A percentile compares a stretch with the other conserved stretches of the same genome.
Evolutionary conservation across 768 basidiomycete species (phyloP).

Genomic region (Phylloporus sp.): DNA sequence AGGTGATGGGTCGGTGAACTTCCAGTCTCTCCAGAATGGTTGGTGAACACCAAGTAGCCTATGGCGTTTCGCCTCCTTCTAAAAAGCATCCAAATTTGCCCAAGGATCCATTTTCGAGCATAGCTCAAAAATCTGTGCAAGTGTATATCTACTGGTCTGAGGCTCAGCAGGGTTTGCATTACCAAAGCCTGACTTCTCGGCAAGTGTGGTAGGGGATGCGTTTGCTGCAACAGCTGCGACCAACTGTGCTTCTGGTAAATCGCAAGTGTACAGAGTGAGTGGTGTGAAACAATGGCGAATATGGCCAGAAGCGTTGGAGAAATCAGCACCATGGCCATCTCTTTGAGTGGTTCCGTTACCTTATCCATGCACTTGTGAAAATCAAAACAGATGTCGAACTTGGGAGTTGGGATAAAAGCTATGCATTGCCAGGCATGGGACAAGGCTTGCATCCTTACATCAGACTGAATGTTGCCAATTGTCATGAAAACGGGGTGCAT

Average conservation of each 20-base stretch:
- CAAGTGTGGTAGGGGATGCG: neutral
- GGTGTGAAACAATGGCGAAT: slow-evolving; percentile 6
- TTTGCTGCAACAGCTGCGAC: slow-evolving; percentile 10
- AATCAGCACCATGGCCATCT: slow-evolving; percentile 24
- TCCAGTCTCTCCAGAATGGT: slow-evolving; percentile 3
- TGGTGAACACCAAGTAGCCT: neutral
- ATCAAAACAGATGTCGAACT: slow-evolving; percentile 18
- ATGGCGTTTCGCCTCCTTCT: neutral
- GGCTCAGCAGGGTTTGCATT: no score
- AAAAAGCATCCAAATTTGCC: no score
- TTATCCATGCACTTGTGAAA: slow-evolving; percentile 32
- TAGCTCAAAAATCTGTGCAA: neutral
- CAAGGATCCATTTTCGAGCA: no score
- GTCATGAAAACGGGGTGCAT: slow-evolving; percentile 11
- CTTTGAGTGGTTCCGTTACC: slow-evolving; percentile 26
- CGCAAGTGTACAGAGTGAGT: slow-evolving; percentile 10
- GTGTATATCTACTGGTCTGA: neutral
- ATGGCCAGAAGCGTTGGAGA: slow-evolving; percentile 22
- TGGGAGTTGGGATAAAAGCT: slow-evolving; percentile 28
- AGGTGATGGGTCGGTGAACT: neutral
- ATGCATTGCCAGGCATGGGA: no score
- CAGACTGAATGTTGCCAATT: slow-evolving; percentile 6
- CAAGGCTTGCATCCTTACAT: neutral
- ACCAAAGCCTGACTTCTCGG: neutral
- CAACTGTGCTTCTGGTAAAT: slow-evolving; percentile 14